Base-by-base conservation (phyloP, 1,284 basidiomycete species). In the Coniophora puteana region DNA sequence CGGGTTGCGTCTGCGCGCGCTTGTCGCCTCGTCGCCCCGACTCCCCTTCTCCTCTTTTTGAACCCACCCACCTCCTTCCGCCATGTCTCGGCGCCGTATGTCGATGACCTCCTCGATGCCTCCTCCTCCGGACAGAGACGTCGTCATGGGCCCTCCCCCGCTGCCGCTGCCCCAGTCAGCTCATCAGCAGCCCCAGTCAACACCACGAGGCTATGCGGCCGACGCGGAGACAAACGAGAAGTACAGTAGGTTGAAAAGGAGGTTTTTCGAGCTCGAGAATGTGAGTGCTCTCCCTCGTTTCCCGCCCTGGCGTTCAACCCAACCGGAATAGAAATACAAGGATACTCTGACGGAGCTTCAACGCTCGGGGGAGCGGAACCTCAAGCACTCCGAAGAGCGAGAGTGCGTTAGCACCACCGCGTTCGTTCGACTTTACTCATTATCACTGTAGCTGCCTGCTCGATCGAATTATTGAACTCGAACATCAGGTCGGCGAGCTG, bases 221-320 rank as follows among this genome's bases (percentile, higher is more conserved):
- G n/a, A n/a, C n/a, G n/a, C n/a, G 3, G 78, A 78, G 37, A 58
- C 72, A 41, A 53, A 55, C 31, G 79, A 81, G 62, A 83, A 80
- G 58, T 80, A 82, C 59, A 73, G 67, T 50, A 73, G 68, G 44
- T 65, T 82, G 37, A 84, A 84, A 53, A 63, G 76, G 37, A 74
- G 74, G 28, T 80, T 74, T 55, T 73, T 74, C 49, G 78, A 83
- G 44, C 70, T 84, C 33, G 82, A 83, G 53, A 76, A 83, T 69
- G 82, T 83, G 25, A 49, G 72, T 65, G 35, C 27, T 39, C 17
- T 21, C 16, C 18, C 46, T 47, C 27, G 35, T 49, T 32, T 48
- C 46, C 54, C 46, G 24, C 36, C 21, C 13, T 6, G 40, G 30
- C 47, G 40, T 37, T 42, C 53, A 43, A 48, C 46, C 36, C 45